These are phyloP conservation scores for Hypomyces perniciosus DNA, from an alignment of 2,329 filamentous ascomycete genomes.

Conservation along the genomic window DNA sequence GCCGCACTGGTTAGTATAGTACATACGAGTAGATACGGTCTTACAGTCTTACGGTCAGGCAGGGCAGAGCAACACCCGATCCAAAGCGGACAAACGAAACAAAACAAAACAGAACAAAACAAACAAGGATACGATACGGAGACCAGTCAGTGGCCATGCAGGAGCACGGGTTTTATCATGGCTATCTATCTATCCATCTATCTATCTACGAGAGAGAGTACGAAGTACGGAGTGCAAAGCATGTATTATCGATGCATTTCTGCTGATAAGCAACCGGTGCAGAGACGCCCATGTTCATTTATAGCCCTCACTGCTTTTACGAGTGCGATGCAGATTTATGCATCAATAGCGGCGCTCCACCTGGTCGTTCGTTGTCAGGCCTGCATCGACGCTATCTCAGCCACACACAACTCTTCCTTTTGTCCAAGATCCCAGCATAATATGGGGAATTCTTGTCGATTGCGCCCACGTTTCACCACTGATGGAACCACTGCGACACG, in stretches of 20 bases:
- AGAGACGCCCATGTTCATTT: too few relatives aligned
- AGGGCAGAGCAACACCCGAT: not conserved
- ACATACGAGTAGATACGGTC: too few relatives aligned
- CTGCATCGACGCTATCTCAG: not conserved
- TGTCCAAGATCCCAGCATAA: not conserved
- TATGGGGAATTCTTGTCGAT: not conserved
- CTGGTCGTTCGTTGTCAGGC: too few relatives aligned
- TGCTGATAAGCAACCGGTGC: too few relatives aligned
- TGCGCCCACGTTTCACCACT: slow-evolving; percentile 8
- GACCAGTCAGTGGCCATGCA: not conserved
- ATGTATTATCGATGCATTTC: not conserved
- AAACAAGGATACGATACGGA: not conserved
- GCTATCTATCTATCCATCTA: not conserved
- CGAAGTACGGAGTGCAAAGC: not conserved
- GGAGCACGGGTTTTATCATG: not conserved
- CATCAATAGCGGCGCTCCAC: too few relatives aligned
- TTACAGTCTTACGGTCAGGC: not conserved
- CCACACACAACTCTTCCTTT: not conserved
- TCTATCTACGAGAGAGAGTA: not conserved
- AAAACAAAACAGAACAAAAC: not conserved
- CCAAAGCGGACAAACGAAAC: not conserved
- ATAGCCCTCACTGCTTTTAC: too few relatives aligned
- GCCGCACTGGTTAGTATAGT: too few relatives aligned
- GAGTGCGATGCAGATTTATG: too few relatives aligned
- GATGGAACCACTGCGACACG: slow-evolving; percentile 6